Evolutionary conservation across 2,329 filamentous ascomycete species (phyloP), one percentile per base, ranked within the genome.

Genomic region (Venturia oleaginea): DNA sequence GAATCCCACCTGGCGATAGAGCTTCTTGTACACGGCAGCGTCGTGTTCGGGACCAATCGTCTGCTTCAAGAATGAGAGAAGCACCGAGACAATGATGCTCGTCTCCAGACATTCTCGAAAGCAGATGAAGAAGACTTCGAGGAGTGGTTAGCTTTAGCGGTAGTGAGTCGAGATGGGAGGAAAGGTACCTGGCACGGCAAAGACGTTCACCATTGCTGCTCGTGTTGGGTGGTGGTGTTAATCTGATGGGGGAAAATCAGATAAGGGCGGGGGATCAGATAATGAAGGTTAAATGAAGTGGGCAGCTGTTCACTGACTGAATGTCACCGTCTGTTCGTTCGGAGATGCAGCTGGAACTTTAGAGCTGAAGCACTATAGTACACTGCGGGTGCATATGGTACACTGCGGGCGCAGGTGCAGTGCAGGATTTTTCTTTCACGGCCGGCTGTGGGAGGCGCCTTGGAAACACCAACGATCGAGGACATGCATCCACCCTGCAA

Each of bases 101-200:
- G 88, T 89, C 79, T 96, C 91, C 59, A 96, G 79, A 51, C 86
- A 86, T 78, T 96, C 92, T 72, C 92, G 86, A 74, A 96, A 94
- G 77, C 90, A 87, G 74, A 96, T 90, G 79, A 96, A 92, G 79
- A 96, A 96, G 64, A 96, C 85, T 81, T 61, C 10, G 19, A 24
- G 34, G 4, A 8, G 6, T 38, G 38, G n/a, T 51, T 22, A 43
- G 30, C 59, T 13, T n/a, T 19, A n/a, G 38, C 27, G 10, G 19
- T 27, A 17, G 40, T 37, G n/a, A 0, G 40, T 32, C 42, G 64
- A 59, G 62, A 65, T 17, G 43, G 22, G 6, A 2, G 10, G 4
- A 11, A 10, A 34, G 2, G 19, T 57, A 83, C 81, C 78, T 68
- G 88, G 89, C 27, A 91, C 85, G 67, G 88, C 84, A 75, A 92